Percentiles rank a stretch among this genome's conserved stretches.
phyloP scores from a whole-genome alignment of 805 yeast species.

The Allodekkera sacchari region DNA sequence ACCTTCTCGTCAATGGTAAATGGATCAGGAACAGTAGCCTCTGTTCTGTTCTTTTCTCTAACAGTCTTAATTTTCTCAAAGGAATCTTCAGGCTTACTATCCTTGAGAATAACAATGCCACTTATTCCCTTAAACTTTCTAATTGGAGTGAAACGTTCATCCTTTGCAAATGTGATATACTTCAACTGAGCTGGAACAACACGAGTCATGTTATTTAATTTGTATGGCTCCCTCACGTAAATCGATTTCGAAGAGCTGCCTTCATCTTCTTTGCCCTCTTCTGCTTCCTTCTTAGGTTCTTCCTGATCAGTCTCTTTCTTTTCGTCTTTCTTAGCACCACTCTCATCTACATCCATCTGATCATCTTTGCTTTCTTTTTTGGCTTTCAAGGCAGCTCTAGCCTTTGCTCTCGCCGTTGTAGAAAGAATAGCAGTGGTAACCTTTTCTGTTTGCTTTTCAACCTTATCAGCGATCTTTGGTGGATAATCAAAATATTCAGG shows the following conservation, averaged over 20 bases:
- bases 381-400: conserved; percentile 62
- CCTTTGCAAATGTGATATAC: conserved; percentile 69
- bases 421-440: conserved; percentile 89
- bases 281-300: conserved; percentile 8
- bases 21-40: conserved; percentile 68
- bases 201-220: conserved; percentile 72
- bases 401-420: conserved; percentile 89
- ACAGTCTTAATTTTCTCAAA: conserved; percentile 70
- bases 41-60: conserved; percentile 66
- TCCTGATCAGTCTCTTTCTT: conserved; percentile 35
- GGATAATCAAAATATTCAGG: conserved; percentile 82
- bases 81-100: conserved; percentile 52
- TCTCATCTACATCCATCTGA: conserved; percentile 28
- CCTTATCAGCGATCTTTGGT: conserved; percentile 72
- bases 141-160: conserved; percentile 73
- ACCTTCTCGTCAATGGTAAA: conserved; percentile 48
- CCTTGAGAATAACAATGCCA: conserved; percentile 68
- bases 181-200: conserved; percentile 85
- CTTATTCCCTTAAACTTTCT: conserved; percentile 62
- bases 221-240: conserved; percentile 57
- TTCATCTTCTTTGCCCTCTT: conserved; percentile 13
- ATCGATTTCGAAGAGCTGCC: conserved; percentile 27
- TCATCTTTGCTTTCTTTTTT: conserved; percentile 39
- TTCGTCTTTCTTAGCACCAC: conserved; percentile 13
- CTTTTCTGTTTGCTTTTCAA: conserved; percentile 79